Conservation (phyloP, 176 grass and related monocot species). For the Oryza officinalis region DNA sequence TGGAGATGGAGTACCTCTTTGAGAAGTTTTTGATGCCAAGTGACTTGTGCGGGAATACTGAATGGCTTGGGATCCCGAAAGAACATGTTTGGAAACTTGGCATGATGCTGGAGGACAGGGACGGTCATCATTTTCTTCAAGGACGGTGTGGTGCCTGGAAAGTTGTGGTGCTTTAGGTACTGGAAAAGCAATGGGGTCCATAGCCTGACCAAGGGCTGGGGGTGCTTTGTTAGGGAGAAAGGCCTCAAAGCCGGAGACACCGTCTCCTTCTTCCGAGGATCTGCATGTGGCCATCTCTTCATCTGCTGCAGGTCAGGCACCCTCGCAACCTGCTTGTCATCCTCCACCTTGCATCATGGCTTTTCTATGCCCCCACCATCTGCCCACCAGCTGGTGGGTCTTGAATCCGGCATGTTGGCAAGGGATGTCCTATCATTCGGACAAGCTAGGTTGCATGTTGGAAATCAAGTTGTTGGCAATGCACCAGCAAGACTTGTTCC, state of each 20-base stretch:
- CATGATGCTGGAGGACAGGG: constrained; percentile 30
- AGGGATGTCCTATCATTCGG: too few relatives aligned
- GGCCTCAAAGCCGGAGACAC: constrained; percentile 57
- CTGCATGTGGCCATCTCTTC: constrained; percentile 43
- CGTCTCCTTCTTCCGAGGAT: constrained; percentile 59
- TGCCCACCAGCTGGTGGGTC: too few relatives aligned
- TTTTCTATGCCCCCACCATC: too few relatives aligned
- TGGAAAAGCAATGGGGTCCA: constrained; percentile 46
- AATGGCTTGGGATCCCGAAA: neutral
- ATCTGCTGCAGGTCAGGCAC: constrained; percentile 51
- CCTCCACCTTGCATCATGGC: too few relatives aligned
- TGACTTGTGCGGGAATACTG: neutral
- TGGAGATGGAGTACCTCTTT: constrained; percentile 12
- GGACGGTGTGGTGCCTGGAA: constrained; percentile 54
- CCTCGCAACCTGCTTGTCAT: neutral
- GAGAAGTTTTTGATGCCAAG: neutral
- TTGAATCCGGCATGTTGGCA: too few relatives aligned
- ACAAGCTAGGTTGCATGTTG: too few relatives aligned
- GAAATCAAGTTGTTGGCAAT: too few relatives aligned
- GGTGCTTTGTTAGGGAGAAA: constrained; percentile 69
- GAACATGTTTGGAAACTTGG: constrained; percentile 20
- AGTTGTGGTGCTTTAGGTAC: constrained; percentile 64
- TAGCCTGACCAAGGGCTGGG: constrained; percentile 66
- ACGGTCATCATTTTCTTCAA: constrained; percentile 41
- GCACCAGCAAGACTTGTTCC: too few relatives aligned